These are phyloP conservation scores for Rugonectria rugulosa DNA, from an alignment of 2,329 filamentous ascomycete genomes.

Conservation along the genomic window DNA sequence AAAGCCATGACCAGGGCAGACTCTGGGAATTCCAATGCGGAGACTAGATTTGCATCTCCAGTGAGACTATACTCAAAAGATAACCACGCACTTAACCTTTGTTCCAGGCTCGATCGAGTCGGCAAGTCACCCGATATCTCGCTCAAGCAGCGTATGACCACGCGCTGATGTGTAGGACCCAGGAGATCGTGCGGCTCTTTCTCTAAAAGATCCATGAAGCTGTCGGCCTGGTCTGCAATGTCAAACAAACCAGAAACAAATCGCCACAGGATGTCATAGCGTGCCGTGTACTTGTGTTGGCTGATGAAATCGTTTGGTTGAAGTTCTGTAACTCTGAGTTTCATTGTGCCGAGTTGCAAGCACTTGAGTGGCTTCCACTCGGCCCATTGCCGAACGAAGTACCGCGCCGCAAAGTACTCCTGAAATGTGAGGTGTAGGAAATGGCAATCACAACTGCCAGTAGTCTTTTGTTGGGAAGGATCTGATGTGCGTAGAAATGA, in stretches of 20 bases:
- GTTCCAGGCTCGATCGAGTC: background rate
- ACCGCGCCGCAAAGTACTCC: conserved; percentile 51
- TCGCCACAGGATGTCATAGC: conserved; percentile 52
- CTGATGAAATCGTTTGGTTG: conserved; percentile 38
- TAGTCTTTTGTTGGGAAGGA: conserved; percentile 14
- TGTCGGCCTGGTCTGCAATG: conserved; percentile 15
- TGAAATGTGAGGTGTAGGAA: conserved; percentile 54
- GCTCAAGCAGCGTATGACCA: conserved; percentile 48
- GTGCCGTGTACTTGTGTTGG: conserved; percentile 47
- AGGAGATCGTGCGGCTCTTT: conserved; percentile 45
- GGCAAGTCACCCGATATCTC: conserved; percentile 30
- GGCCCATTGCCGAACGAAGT: conserved; percentile 46
- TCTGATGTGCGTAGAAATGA: conserved; percentile 50
- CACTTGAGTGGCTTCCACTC: conserved; percentile 20
- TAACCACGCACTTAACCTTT: background rate
- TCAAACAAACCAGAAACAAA: conserved; percentile 51
- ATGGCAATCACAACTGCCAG: conserved; percentile 44
- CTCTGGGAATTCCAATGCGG: background rate
- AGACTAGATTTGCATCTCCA: background rate
- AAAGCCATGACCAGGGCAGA: background rate
- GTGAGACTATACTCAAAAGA: background rate
- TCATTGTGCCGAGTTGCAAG: conserved; percentile 13
- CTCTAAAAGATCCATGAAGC: conserved; percentile 42
- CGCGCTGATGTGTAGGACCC: conserved; percentile 46
- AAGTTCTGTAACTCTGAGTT: conserved; percentile 5